Base-by-base conservation (phyloP, 1,139 yeast species). In the Taphrina pruni region DNA sequence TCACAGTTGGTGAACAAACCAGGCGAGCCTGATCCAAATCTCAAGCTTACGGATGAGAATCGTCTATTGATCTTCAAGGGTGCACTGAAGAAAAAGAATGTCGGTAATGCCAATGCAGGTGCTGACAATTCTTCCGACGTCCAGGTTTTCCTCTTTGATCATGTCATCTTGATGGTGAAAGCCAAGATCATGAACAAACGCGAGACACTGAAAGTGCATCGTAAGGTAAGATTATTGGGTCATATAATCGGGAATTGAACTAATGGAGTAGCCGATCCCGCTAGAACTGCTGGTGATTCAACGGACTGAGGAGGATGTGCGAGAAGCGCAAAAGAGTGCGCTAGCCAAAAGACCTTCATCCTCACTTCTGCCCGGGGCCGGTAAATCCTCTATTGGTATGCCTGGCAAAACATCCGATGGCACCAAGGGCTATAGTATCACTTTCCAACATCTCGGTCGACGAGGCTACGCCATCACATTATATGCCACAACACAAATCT, bases 151-250 rank as follows among this genome's bases (percentile, higher is more conserved):
- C 77, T 94, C 69, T 87, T 94, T 77, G 99, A 94, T 77, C 96
- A 94, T 78, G 92, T 95, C 66, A 78, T 94, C 55, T 80, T 95
- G 72, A 88, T 94, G 78, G 93, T 92, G 50, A 89, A 94, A 76
- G 89, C 90, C 70, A 95, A 93, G 78, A 83, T 89, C 43, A 92
- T 90, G 71, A 92, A 91, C 77, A 93, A 94, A 77, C 85, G 97
- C 74, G 98, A 94, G 75, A 96, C 89, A 72, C 89, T 89, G 75
- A 90, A 92, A 76, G 97, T 94, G 17, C 90, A 88, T 78, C 95
- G 95, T 75, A 86, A 92, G 60, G 66, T 62, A 43, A 58, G 75
- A 68, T 36, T 32, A n/a, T 20, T 39, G 41, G 21, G 46, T 21
- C 9, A 9, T 7, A 20, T 38, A 21, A 9, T 12, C 2, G n/a